Conservation (phyloP, 1,284 basidiomycete genomes). For the Leccinum insolens region DNA sequence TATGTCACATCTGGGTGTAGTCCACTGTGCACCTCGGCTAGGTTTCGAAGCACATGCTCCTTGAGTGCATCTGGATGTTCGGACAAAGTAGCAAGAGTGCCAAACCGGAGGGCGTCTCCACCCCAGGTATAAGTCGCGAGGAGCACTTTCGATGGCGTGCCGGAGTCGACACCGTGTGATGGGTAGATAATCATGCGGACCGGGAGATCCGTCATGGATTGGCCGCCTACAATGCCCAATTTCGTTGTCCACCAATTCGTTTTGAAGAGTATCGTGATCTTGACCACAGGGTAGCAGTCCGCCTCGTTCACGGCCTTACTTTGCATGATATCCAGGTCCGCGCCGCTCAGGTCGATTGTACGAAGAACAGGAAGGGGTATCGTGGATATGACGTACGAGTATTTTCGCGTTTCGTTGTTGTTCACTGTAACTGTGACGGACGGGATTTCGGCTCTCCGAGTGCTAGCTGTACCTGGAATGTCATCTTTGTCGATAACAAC, state of each 20-base stretch:
- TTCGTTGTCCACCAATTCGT: conserved; percentile 38
- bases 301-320: conserved; percentile 16
- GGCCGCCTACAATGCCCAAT: conserved; percentile 31
- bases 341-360: conserved; percentile 16
- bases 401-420: not conserved
- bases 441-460: not conserved
- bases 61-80: not conserved
- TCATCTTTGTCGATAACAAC: not conserved
- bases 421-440: conserved; percentile 12
- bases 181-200: conserved; percentile 39
- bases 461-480: not conserved
- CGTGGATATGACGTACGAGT: conserved; percentile 22
- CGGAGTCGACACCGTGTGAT: conserved; percentile 33
- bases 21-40: not conserved
- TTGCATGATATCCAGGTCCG: conserved; percentile 16
- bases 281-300: conserved; percentile 13
- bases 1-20: conserved; percentile 12
- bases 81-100: conserved; percentile 5
- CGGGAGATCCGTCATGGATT: conserved; percentile 38
- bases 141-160: conserved; percentile 13
- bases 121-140: conserved; percentile 13
- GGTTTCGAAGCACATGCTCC: conserved; percentile 18
- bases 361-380: conserved; percentile 20
- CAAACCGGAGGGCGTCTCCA: conserved; percentile 10
- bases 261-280: conserved; percentile 39